Base-by-base conservation (phyloP, 2,329 filamentous ascomycete genomes). In the Colletotrichum sp. region DNA sequence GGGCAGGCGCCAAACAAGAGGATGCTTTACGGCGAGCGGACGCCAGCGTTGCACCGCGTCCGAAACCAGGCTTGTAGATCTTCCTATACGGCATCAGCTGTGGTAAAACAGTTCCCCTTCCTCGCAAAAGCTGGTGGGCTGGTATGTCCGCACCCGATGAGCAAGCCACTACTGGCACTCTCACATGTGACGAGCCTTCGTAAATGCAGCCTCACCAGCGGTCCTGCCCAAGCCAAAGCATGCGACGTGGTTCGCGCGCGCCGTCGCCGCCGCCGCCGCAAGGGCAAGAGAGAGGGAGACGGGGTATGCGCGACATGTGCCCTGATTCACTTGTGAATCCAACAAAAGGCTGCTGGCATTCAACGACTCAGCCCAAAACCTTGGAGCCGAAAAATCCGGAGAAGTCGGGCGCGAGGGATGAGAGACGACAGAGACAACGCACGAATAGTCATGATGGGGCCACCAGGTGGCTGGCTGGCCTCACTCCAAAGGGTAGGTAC, bases 101-200 rank as follows among this genome's bases (percentile, higher is more conserved):
- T 72, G 39, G 63, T 69, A 52, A 59, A 70, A 49, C 68, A 70
- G 34, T 24, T 32, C 18, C 18, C 28, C 57, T 52, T 49, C n/a
- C 32, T 49, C 44, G 34, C 36, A 12, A 75, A 75, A 30, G 8
- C 30, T 26, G 32, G 70, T 13, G 39, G 70, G 21, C 44, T 73
- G 64, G 64, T 28, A 69, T 76, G 73, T 44, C 55, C 52, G 63
- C 63, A 73, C 63, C 73, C 70, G 63, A 57, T 21, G 32, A 30
- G n/a, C 55, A 68, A 73, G 73, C 64, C 73, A 76, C 39, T 34
- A n/a, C 44, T 64, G 57, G 32, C 73, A 30, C 64, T 69, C 55
- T 76, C 64, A 32, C 73, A 76, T 76, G 73, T 76, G 73, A 76
- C 70, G 21, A 57, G 55, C 26, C 52, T 52, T 68, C 44, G 73